Percentiles rank a stretch among this genome's conserved stretches.
Evolutionary conservation across 257 asterid genomes (phyloP).

Genomic region (Solanum bulbocastanum): DNA sequence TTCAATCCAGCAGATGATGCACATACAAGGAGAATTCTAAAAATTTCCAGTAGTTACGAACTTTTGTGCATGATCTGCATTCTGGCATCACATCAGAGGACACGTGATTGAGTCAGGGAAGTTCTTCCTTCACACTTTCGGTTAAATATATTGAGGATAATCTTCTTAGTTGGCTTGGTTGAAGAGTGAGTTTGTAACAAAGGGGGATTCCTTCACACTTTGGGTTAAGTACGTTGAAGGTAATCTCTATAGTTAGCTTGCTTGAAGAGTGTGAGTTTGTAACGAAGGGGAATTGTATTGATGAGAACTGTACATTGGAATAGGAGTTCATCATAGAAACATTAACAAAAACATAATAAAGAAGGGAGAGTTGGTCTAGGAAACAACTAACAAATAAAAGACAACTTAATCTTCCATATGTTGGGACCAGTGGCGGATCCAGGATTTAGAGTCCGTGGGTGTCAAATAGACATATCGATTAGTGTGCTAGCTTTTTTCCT

Average conservation of each 20-base stretch:
- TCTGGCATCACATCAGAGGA: not conserved
- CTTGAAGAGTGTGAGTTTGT: not conserved
- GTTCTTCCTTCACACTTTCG: not conserved
- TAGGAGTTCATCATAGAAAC: not conserved
- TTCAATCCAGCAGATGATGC: not conserved
- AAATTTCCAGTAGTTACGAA: not conserved
- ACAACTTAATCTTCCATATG: too few relatives aligned
- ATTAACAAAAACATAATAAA: not conserved
- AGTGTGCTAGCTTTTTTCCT: too few relatives aligned
- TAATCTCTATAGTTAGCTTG: not conserved
- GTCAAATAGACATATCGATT: too few relatives aligned
- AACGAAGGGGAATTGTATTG: not conserved
- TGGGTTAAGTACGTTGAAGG: not conserved
- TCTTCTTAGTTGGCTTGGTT: not conserved
- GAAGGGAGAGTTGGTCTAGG: not conserved
- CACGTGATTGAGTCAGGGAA: not conserved
- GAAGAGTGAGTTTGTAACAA: not conserved
- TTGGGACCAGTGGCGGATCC: too few relatives aligned
- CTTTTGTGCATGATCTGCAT: not conserved
- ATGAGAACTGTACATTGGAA: not conserved
- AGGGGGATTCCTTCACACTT: not conserved
- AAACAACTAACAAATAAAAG: too few relatives aligned
- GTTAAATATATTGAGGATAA: not conserved
- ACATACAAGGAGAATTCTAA: not conserved
- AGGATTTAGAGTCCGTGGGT: too few relatives aligned